These are phyloP conservation scores for Wickerhamiella nectarea DNA, from an alignment of 805 yeast species.

Conservation along the genomic window DNA sequence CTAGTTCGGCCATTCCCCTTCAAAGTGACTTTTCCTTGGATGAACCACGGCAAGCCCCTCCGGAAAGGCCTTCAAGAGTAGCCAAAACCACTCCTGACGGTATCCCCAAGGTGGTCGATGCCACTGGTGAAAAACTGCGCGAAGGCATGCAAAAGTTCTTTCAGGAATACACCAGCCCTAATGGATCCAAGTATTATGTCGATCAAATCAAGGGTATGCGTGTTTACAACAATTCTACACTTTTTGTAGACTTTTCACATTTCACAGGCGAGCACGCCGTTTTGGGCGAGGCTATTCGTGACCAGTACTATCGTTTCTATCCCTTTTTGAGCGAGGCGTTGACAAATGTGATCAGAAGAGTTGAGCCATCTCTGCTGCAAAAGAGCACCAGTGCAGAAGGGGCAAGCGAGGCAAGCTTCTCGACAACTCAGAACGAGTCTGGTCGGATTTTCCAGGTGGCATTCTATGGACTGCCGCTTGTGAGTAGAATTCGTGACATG, in stretches of 20 bases:
- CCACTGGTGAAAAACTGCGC: conserved; percentile 85
- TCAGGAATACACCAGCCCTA: conserved; percentile 43
- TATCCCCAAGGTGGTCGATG: conserved; percentile 78
- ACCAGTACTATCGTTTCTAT: conserved; percentile 82
- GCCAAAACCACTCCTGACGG: background rate
- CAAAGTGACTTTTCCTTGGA: conserved; percentile 6
- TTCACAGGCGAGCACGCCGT: conserved; percentile 58
- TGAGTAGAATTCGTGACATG: conserved; percentile 76
- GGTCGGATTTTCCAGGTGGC: conserved; percentile 83
- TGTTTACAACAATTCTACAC: conserved; percentile 55
- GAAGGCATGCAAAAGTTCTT: conserved; percentile 80
- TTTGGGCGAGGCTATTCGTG: conserved; percentile 69
- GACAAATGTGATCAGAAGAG: conserved; percentile 52
- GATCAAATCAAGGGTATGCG: conserved; percentile 75
- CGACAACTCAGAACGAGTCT: conserved; percentile 26
- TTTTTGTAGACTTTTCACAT: conserved; percentile 78
- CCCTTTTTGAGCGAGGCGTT: conserved; percentile 74
- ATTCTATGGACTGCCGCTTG: conserved; percentile 70
- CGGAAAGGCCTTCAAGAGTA: background rate
- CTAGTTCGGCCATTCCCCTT: conserved; percentile 2
- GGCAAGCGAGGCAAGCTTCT: background rate
- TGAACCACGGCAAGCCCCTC: background rate
- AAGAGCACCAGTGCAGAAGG: background rate
- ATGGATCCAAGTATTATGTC: conserved; percentile 41
- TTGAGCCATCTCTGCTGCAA: conserved; percentile 56